Evolutionary conservation across 2,329 filamentous ascomycete genomes (phyloP).

Genomic region (Passalora sequoiae): DNA sequence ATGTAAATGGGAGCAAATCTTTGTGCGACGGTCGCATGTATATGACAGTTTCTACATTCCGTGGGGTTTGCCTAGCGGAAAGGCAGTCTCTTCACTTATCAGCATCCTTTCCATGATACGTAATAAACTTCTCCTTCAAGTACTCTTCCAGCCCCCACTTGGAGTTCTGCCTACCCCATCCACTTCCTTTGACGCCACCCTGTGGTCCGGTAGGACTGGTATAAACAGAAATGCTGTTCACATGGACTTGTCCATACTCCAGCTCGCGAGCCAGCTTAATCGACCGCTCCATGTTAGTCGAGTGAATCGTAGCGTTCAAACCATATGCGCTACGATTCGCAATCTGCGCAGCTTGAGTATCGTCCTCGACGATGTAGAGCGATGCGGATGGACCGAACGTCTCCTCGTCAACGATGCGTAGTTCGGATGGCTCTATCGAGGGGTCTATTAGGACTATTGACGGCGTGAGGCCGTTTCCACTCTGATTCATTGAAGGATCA

Average conservation of each 20-base stretch:
- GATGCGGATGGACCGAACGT: constrained; percentile 29
- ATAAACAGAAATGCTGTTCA: constrained; percentile 7
- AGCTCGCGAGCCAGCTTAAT: constrained; percentile 19
- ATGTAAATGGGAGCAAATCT: no score
- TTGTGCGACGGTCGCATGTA: no score
- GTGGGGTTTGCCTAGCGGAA: no score
- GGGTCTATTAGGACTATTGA: constrained; percentile 13
- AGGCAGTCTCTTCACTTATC: no score
- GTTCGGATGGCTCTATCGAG: constrained; percentile 10
- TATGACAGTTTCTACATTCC: no score
- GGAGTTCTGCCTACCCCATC: constrained; percentile 4
- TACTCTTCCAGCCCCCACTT: constrained; percentile 1
- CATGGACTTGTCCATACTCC: constrained; percentile 7
- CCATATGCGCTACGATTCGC: constrained; percentile 28
- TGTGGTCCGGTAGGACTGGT: constrained; percentile 4
- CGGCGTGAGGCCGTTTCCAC: constrained; percentile 13
- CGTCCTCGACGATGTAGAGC: constrained; percentile 24
- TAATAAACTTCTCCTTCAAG: constrained; percentile 2
- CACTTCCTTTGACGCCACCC: constrained; percentile 4
- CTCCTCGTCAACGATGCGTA: constrained; percentile 27
- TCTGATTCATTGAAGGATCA: constrained; percentile 15
- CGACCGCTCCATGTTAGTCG: constrained; percentile 23
- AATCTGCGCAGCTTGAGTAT: constrained; percentile 23
- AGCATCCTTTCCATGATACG: constrained; percentile 2
- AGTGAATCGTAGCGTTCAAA: constrained; percentile 29